Base-by-base conservation (phyloP, 83 land plant genomes). In the Diphasiastrum complanatum region DNA sequence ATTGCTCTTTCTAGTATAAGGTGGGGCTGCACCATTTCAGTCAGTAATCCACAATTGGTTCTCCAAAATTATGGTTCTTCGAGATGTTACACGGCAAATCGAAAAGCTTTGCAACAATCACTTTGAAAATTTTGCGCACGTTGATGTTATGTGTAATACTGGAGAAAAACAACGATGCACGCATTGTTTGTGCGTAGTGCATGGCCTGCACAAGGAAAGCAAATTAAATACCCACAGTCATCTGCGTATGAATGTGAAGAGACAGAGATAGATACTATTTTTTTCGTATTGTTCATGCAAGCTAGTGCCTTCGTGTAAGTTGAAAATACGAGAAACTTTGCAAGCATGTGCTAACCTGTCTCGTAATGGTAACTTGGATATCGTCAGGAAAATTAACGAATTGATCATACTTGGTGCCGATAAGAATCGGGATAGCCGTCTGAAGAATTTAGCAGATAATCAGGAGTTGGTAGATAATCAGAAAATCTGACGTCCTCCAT, bases 381-480 rank as follows among this genome's bases (percentile, higher is more conserved):
- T 84, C 76, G 16, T 50, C 69, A 12, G 89, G 93, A 25, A 84
- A 72, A 24, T 50, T 74, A 5, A 71, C 78, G 58, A 87, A 87
- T 23, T 79, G 79, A 71, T 87, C 89, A 49, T 82, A 84, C 61
- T 87, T 87, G 35, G 93, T 87, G 5, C 93, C 93, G 5, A 87
- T 73, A 25, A 87, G 18, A 19, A 84, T 55, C 6, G 83, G 86
- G 38, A 84, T 79, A 0, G 93, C 89, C 0, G 69, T 68, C 93
- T 87, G 33, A 61, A 64, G 11, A 46, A 11, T 47, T 38, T 6
- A 53, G 47, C 33, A 36, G 52, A 41, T 23, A 34, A 35, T 4
- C 43, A 34, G 11, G 29, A 6, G 54, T 45, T 23, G 0, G 26
- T 25, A 10, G 3, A 2, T 19, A 59, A 33, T 20, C 35, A 38